phyloP scores from a whole-genome alignment of 1,139 yeast species.

The Geotrichum carabidarum region DNA sequence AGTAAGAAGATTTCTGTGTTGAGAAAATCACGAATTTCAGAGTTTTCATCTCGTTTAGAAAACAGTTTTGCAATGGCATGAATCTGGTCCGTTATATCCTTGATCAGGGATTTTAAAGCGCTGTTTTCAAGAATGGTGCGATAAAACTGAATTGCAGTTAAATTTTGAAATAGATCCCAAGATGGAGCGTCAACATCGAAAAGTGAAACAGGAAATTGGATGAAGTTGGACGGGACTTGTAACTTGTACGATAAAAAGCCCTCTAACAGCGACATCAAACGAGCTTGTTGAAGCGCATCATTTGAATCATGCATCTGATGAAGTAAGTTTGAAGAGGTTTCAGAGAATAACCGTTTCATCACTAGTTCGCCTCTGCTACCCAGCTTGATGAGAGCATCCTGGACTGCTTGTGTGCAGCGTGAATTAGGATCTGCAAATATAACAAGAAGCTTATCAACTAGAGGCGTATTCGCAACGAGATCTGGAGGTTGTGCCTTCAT shows the following conservation, averaged over 20 bases:
- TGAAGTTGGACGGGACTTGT: constrained; percentile 21
- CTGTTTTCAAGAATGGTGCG: constrained; percentile 23
- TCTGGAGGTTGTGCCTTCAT: constrained; percentile 26
- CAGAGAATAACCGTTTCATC: constrained; percentile 27
- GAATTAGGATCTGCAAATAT: constrained; percentile 19
- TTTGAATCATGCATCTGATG: constrained; percentile 18
- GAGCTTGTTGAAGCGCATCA: constrained; percentile 22
- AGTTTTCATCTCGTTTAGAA: constrained; percentile 15
- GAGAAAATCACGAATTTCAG: constrained; percentile 22
- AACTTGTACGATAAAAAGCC: constrained; percentile 22
- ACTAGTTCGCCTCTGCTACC: constrained; percentile 25
- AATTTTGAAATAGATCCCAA: constrained; percentile 22
- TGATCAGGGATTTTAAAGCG: constrained; percentile 20
- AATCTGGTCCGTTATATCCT: constrained; percentile 20
- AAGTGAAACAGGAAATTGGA: constrained; percentile 16
- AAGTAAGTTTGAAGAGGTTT: constrained; percentile 21
- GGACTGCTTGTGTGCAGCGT: constrained; percentile 16
- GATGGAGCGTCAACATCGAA: constrained; percentile 11
- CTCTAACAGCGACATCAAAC: constrained; percentile 26
- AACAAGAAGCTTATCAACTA: constrained; percentile 22
- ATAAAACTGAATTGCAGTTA: constrained; percentile 27
- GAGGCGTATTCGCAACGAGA: constrained; percentile 24
- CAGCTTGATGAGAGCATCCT: constrained; percentile 20
- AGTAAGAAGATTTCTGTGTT: constrained; percentile 25
- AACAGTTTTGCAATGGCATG: constrained; percentile 23